These are phyloP conservation scores for Artemisia annua DNA, from an alignment of 129 eudicot species.

Conservation along the genomic window DNA sequence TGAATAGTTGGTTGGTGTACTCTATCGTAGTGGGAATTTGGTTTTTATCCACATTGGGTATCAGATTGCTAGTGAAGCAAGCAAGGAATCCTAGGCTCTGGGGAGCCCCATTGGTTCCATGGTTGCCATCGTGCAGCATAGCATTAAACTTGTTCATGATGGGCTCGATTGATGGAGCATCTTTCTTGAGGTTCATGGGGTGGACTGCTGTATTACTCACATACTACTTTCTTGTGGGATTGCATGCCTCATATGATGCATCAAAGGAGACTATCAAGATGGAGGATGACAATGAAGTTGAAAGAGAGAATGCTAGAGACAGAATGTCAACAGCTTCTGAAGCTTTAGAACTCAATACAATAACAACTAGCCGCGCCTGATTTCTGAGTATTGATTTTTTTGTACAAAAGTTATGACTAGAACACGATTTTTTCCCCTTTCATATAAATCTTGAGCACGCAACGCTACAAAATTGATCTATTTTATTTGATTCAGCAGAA, in stretches of 20 bases:
- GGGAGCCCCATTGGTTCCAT: slow-evolving; percentile 74
- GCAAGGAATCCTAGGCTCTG: slow-evolving; percentile 54
- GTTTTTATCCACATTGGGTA: slow-evolving; percentile 50
- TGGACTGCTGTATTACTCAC: slow-evolving; percentile 45
- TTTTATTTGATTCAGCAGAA: too few species aligned
- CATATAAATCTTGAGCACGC: too few species aligned
- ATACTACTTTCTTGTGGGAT: slow-evolving; percentile 59
- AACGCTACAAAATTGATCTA: too few species aligned
- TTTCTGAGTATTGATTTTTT: background rate
- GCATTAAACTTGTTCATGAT: slow-evolving; percentile 55
- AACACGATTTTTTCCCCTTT: background rate
- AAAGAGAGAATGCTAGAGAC: slow-evolving; percentile 27
- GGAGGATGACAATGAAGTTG: slow-evolving; percentile 23
- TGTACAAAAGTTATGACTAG: slow-evolving; percentile 16
- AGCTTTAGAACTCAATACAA: slow-evolving; percentile 35
- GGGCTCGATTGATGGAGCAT: slow-evolving; percentile 59
- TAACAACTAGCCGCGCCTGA: slow-evolving; percentile 31
- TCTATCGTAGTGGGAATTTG: slow-evolving; percentile 29
- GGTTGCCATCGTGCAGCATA: slow-evolving; percentile 61
- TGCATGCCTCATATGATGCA: slow-evolving; percentile 74
- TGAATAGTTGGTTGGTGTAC: slow-evolving; percentile 36
- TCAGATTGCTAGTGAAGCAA: slow-evolving; percentile 33
- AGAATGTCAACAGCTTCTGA: slow-evolving; percentile 26
- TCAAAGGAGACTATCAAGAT: slow-evolving; percentile 42
- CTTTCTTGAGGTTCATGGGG: slow-evolving; percentile 52